Conservation (phyloP, 2,329 filamentous ascomycete species). For the Trichoderma hamatum region DNA sequence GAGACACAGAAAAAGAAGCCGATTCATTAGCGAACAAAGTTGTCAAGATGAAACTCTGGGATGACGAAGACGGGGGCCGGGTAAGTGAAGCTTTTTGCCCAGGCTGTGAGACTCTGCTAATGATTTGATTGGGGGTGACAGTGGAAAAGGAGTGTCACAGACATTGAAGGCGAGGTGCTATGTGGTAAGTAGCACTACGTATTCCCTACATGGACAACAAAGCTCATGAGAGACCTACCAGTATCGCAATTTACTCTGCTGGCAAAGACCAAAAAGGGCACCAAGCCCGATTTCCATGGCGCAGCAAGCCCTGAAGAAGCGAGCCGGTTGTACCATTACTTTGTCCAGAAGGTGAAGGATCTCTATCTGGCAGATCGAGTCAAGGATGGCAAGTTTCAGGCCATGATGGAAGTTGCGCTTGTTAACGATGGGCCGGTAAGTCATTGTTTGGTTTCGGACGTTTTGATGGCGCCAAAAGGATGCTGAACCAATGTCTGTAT, state of each 20-base stretch:
- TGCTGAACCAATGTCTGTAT: neutral
- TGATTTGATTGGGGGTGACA: conserved; percentile 41
- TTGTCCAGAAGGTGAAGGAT: conserved; percentile 74
- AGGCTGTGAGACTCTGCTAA: neutral
- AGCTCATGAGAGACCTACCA: conserved; percentile 41
- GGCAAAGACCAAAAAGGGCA: conserved; percentile 92
- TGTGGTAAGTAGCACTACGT: conserved; percentile 68
- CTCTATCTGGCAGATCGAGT: conserved; percentile 75
- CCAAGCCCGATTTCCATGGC: conserved; percentile 92
- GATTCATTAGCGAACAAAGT: conserved; percentile 83
- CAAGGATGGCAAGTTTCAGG: conserved; percentile 95
- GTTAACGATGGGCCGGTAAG: conserved; percentile 79
- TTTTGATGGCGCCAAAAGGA: neutral
- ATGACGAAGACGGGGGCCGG: conserved; percentile 71
- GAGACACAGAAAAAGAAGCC: conserved; percentile 87
- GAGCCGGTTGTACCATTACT: conserved; percentile 79
- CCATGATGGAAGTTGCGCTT: conserved; percentile 96
- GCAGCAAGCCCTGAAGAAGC: conserved; percentile 80
- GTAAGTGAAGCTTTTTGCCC: conserved; percentile 47
- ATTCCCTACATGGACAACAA: neutral
- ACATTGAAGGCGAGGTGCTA: conserved; percentile 89
- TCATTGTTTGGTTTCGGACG: neutral
- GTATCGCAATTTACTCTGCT: conserved; percentile 97
- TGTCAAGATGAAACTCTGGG: conserved; percentile 89
- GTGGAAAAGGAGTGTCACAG: conserved; percentile 90